Evolutionary conservation across 148 eudicot genomes (phyloP).

Genomic region (Salicornia ramosissima): DNA sequence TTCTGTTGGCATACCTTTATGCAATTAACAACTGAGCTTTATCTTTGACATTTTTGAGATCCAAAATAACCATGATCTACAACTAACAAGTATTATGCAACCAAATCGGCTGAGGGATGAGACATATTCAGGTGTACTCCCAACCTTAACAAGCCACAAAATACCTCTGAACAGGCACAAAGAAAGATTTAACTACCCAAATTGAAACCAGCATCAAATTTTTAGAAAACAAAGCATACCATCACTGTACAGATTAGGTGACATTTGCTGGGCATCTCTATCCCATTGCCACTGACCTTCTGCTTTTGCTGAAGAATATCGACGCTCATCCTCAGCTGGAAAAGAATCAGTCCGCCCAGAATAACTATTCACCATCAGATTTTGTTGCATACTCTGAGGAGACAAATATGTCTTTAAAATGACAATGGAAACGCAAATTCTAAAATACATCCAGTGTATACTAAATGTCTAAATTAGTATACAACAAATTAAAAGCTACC

Average conservation of each 20-base stretch:
- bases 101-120: neutral
- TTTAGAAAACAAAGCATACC: conserved; percentile 19
- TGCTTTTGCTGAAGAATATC: conserved; percentile 23
- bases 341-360: conserved; percentile 28
- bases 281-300: conserved; percentile 44
- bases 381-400: conserved; percentile 30
- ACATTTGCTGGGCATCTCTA: conserved; percentile 39
- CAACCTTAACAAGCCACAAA: neutral
- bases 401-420: conserved; percentile 31
- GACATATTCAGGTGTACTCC: neutral
- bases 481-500: too few species aligned
- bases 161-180: neutral
- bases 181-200: neutral
- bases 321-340: conserved; percentile 28
- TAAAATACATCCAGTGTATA: neutral
- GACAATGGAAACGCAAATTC: neutral
- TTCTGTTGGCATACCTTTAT: neutral
- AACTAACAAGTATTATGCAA: neutral
- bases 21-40: neutral
- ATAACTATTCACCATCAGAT: conserved; percentile 20
- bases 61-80: neutral
- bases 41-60: neutral
- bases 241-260: conserved; percentile 33
- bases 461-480: too few species aligned
- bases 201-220: neutral